Percentiles rank a stretch among this genome's conserved stretches.
Evolutionary conservation across 768 basidiomycete species (phyloP).

Genomic region (Lactarius vividus): DNA sequence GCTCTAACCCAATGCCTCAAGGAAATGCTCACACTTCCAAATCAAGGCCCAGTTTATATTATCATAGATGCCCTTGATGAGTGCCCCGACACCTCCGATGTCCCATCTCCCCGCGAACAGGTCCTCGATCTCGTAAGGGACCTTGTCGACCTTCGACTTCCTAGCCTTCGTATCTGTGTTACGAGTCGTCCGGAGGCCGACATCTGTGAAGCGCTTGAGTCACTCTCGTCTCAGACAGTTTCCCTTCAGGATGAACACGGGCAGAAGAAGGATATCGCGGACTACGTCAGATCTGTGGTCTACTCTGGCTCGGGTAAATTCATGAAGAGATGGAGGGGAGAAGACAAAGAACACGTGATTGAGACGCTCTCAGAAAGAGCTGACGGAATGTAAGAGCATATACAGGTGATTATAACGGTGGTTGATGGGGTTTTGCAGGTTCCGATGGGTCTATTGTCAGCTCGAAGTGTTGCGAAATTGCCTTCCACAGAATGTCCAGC

Average conservation of each 20-base stretch:
- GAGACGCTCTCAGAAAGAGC: background rate
- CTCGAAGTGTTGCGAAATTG: background rate
- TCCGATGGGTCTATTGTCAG: background rate
- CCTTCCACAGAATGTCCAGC: background rate
- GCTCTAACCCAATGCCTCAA: background rate
- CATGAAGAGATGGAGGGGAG: background rate
- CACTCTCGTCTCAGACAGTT: background rate
- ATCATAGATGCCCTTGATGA: background rate
- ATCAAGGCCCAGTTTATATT: background rate
- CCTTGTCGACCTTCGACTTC: background rate
- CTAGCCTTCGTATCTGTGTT: background rate
- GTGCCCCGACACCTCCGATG: background rate
- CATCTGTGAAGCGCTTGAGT: background rate
- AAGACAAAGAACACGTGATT: background rate
- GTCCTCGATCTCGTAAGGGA: background rate
- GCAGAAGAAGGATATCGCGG: background rate
- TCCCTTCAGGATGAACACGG: background rate
- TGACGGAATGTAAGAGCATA: background rate
- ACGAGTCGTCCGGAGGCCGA: background rate
- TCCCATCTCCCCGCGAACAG: background rate
- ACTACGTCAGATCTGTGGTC: background rate
- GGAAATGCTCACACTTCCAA: background rate
- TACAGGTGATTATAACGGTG: background rate
- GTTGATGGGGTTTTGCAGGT: background rate
- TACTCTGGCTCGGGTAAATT: background rate